Evolutionary conservation across 208 protist genomes (phyloP).

Genomic region (Crithidia sp.): DNA sequence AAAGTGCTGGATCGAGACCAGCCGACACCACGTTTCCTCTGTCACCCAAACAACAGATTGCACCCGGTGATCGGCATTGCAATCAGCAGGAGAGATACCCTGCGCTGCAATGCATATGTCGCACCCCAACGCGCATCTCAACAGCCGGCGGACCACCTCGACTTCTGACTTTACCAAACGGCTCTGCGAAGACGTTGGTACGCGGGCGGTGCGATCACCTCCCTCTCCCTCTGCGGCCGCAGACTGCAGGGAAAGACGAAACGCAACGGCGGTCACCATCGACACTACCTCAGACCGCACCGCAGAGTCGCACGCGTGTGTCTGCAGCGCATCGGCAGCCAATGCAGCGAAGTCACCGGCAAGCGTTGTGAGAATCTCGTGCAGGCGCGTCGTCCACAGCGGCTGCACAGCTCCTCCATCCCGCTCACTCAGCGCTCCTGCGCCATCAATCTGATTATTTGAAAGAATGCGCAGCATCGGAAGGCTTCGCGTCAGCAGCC

Average conservation of each 20-base stretch:
- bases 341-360: constrained; percentile 2
- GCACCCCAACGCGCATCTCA: not conserved
- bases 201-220: no score
- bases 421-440: no score
- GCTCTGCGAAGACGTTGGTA: no score
- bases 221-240: not conserved
- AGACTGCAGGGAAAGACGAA: constrained; percentile 8
- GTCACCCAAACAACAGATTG: not conserved
- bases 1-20: constrained; percentile 16
- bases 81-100: no score
- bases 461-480: not conserved
- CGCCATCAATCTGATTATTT: no score
- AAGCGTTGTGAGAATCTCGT: not conserved
- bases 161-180: not conserved
- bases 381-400: constrained; percentile 6
- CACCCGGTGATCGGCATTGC: not conserved
- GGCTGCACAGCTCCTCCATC: not conserved
- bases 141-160: not conserved
- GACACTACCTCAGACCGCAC: not conserved
- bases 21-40: constrained; percentile 30
- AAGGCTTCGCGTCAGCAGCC: constrained; percentile 13
- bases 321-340: not conserved
- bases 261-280: constrained; percentile 1
- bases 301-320: not conserved
- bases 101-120: not conserved